These are phyloP conservation scores for Chrysoporthe deuterocubensis DNA, from an alignment of 2,329 filamentous ascomycete genomes.

Conservation along the genomic window DNA sequence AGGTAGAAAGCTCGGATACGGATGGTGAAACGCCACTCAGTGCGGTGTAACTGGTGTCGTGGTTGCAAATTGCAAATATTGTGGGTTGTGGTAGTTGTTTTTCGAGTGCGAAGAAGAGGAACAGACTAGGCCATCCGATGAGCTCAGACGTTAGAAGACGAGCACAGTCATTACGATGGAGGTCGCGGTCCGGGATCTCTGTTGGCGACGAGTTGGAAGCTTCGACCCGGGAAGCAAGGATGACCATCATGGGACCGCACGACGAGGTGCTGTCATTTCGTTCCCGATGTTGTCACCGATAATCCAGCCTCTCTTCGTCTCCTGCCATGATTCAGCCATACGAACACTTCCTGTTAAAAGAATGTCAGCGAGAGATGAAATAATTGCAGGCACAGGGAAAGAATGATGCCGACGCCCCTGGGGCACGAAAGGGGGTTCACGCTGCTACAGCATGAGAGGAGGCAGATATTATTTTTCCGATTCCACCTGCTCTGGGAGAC, in stretches of 20 bases:
- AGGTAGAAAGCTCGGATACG: background rate
- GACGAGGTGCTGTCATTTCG: too few relatives aligned
- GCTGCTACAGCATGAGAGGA: too few relatives aligned
- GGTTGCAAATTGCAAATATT: background rate
- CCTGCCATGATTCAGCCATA: too few relatives aligned
- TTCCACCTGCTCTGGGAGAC: background rate
- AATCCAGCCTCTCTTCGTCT: too few relatives aligned
- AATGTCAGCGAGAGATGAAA: too few relatives aligned
- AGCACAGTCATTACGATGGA: background rate
- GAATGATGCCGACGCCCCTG: too few relatives aligned
- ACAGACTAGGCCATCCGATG: background rate
- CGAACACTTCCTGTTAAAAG: too few relatives aligned
- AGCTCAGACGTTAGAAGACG: background rate
- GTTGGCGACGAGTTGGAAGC: background rate
- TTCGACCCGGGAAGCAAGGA: background rate
- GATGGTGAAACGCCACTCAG: background rate
- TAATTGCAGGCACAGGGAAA: too few relatives aligned
- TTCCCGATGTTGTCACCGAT: too few relatives aligned
- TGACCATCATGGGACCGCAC: too few relatives aligned
- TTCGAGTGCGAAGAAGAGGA: background rate
- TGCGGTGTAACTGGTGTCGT: background rate
- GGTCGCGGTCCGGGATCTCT: background rate
- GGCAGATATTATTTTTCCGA: background rate
- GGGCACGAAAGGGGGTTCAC: too few relatives aligned
- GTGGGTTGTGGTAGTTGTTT: background rate